Base-by-base conservation (phyloP, 306 rosid species). In the Ormosia semicastrata region DNA sequence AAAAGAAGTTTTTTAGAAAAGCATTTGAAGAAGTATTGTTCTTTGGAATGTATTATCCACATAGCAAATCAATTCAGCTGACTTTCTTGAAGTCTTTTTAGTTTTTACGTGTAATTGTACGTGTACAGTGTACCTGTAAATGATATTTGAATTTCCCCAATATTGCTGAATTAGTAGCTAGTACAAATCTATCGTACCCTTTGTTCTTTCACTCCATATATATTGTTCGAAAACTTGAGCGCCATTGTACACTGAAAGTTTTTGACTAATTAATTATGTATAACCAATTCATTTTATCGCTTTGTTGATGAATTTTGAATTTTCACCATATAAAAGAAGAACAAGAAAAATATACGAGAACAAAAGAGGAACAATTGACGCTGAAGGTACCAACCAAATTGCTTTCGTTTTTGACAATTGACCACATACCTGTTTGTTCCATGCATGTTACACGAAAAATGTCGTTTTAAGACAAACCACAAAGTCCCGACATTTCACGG, bases 391-490 rank as follows among this genome's bases (percentile, higher is more conserved):
- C 47, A 62, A 62, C 18, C 47, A 60, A 36, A 46, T 3, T 1
- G 46, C 7, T 43, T 60, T 62, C 17, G 57, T 57, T 58, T 29
- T 57, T 58, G 69, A 74, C 57, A 64, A 30, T 18, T n/a, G 78
- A 57, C 71, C 59, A 30, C 60, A 59, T 43, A 4, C 59, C 17
- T 44, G 58, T 76, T 44, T 75, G 70, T 13, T 75, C 46, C 8
- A 59, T 58, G 46, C 52, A 33, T n/a, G 18, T 12, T 50, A 66
- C 66, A 10, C 14, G 9, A 77, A 77, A 76, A 36, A 7, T 37
- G 74, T 37, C 73, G 39, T 76, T 76, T 76, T 64, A 49, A 17
- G 66, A 70, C 24, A 15, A 69, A 69, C 62, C 53, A 58, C 30
- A 41, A 43, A 79, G 15, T 58, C 71, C 62, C 68, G 60, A 58